Evolutionary conservation across 441 rosid genomes (phyloP).

Genomic region (Corymbia calophylla): DNA sequence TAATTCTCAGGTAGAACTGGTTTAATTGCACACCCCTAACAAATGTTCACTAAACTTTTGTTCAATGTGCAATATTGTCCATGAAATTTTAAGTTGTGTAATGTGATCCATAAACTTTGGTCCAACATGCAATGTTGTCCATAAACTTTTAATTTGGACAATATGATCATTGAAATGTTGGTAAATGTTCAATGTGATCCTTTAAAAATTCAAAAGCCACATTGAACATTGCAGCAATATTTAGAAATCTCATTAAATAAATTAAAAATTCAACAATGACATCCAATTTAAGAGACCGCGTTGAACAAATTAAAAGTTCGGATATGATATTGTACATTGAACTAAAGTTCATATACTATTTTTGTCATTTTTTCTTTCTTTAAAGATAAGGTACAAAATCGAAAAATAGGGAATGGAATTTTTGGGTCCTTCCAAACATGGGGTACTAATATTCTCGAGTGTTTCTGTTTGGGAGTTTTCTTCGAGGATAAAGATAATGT

Average conservation of each 20-base stretch:
- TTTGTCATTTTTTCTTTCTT: not conserved
- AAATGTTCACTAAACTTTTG: not conserved
- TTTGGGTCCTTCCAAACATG: not conserved
- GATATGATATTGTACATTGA: not conserved
- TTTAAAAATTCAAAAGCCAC: not conserved
- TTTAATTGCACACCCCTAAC: no score
- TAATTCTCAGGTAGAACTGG: no score
- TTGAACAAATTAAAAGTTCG: no score
- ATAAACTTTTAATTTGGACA: accelerated
- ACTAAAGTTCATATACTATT: not conserved
- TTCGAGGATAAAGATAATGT: not conserved
- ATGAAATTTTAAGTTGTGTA: no score
- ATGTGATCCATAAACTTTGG: accelerated
- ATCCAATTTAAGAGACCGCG: not conserved
- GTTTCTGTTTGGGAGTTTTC: not conserved
- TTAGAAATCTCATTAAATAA: no score
- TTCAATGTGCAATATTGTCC: accelerated
- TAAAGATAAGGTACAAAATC: not conserved
- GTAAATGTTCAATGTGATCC: no score
- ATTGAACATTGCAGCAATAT: accelerated
- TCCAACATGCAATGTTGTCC: accelerated
- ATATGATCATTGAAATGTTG: no score
- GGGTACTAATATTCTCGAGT: not conserved
- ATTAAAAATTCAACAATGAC: no score
- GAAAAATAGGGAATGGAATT: not conserved